Base-by-base conservation (phyloP, 1,284 basidiomycete genomes). In the Inonotus hispidus region DNA sequence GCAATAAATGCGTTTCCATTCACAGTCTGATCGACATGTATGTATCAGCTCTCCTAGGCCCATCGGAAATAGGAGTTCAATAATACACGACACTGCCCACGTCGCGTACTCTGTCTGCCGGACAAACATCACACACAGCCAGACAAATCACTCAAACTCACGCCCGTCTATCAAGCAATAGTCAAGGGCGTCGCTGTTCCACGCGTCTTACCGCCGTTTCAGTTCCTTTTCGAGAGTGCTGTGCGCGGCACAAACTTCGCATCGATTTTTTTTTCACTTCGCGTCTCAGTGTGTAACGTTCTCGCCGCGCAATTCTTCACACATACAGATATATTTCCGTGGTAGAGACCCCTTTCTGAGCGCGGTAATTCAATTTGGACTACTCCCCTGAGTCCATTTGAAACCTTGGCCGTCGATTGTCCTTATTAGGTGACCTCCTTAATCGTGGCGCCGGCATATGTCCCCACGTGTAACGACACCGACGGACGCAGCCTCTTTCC, bases 391-490 rank as follows among this genome's bases (percentile, higher is more conserved):
- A 32, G 32, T 32, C 32, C 32, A 32, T 32, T 8, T 32, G 32
- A 32, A 32, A 32, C 8, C 32, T 32, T 32, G 32, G 32, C 32
- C 50, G 27, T 7, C 21, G n/a, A 52, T n/a, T 19, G 11, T 19
- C 50, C 29, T 27, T 27, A 52, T 52, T 35, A n/a, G 19, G 50
- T 16, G 29, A 14, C 1, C 2, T 29, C 50, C 50, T 27, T 2
- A 16, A 13, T 27, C 39, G 54, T 49, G 32, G 27, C 37, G 37
- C 25, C 45, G 56, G 16, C 45, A 16, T 21, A 25, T 37, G 29
- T 49, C 56, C 32, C 45, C 56, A 27, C 45, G 56, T 58, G 56
- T 37, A 58, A 58, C 45, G 46, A 49, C 45, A 27, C 56, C 56
- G 45, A 49, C 56, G 45, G 50, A 35, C 29, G 32, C 14, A 16